Evolutionary conservation across 768 basidiomycete genomes (phyloP).

Genomic region (Suillus sp.): DNA sequence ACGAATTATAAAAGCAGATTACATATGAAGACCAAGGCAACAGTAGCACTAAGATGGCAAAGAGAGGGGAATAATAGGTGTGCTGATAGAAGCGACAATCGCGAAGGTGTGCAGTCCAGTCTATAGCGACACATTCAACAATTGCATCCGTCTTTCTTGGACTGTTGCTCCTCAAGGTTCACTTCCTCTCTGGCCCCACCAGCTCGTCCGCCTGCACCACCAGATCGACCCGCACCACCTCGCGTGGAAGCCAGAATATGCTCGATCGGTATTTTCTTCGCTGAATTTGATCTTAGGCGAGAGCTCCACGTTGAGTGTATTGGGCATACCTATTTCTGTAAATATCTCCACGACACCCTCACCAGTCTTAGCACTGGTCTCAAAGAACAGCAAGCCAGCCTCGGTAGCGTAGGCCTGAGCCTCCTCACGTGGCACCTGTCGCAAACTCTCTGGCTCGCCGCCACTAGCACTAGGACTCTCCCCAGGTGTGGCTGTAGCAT

Average conservation of each 20-base stretch:
- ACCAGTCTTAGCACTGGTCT: constrained; percentile 97
- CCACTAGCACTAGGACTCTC: constrained; percentile 55
- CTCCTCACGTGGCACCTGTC: constrained; percentile 93
- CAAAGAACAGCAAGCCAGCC: constrained; percentile 93
- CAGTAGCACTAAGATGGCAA: constrained; percentile 27
- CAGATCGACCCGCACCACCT: constrained; percentile 63
- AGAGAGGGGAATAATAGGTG: constrained; percentile 11
- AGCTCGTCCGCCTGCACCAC: constrained; percentile 53
- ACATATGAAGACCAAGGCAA: constrained; percentile 23
- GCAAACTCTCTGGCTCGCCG: constrained; percentile 67
- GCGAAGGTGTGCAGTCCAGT: constrained; percentile 18
- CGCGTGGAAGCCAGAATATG: constrained; percentile 87
- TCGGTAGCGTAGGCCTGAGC: constrained; percentile 96
- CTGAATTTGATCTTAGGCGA: constrained; percentile 35
- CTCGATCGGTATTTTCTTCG: constrained; percentile 90
- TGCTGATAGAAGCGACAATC: background rate
- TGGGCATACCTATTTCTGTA: constrained; percentile 87
- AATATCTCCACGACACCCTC: constrained; percentile 96
- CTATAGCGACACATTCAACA: constrained; percentile 51
- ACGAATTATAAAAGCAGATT: constrained; percentile 33
- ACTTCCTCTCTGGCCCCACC: constrained; percentile 57
- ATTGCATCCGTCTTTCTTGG: constrained; percentile 80
- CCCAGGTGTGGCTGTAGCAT: constrained; percentile 87
- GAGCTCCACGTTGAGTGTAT: background rate
- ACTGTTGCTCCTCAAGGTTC: constrained; percentile 66